Conservation (phyloP, 2,329 filamentous ascomycete genomes). For the Talaromyces sp. region DNA sequence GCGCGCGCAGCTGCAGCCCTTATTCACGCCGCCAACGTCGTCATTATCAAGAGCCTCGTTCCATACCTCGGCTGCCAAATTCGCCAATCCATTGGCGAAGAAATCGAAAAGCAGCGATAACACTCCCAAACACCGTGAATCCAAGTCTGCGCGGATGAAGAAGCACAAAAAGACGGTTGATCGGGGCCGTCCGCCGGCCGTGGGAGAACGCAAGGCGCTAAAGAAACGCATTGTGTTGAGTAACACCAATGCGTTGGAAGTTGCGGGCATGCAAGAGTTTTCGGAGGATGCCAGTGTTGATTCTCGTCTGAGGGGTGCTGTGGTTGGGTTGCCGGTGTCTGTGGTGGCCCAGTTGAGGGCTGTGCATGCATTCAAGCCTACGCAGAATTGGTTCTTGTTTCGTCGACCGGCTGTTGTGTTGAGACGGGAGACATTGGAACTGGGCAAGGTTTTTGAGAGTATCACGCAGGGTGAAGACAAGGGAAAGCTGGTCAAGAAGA, state of each 20-base stretch:
- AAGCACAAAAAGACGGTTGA: conserved; percentile 33
- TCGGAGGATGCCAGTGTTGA: conserved; percentile 50
- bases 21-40: not conserved
- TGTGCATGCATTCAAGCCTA: conserved; percentile 85
- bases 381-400: conserved; percentile 84
- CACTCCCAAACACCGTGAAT: conserved; percentile 31
- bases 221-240: conserved; percentile 86
- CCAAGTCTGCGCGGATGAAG: conserved; percentile 39
- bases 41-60: conserved; percentile 39
- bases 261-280: conserved; percentile 61
- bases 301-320: conserved; percentile 54
- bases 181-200: conserved; percentile 53
- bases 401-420: conserved; percentile 72
- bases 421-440: conserved; percentile 67
- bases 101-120: conserved; percentile 27
- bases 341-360: conserved; percentile 74
- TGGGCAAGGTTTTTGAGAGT: conserved; percentile 59
- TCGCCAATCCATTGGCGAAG: conserved; percentile 45
- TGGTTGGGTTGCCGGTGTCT: conserved; percentile 62
- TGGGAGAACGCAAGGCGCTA: conserved; percentile 79
- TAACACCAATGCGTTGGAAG: conserved; percentile 85
- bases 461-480: conserved; percentile 38
- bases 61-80: conserved; percentile 38
- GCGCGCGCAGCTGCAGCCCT: conserved; percentile 26
- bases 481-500: conserved; percentile 44